A percentile compares a stretch with the other conserved stretches of the same genome.
These are phyloP conservation scores for Brassica carinata DNA, from an alignment of 345 rosid species.

Conservation along the genomic window DNA sequence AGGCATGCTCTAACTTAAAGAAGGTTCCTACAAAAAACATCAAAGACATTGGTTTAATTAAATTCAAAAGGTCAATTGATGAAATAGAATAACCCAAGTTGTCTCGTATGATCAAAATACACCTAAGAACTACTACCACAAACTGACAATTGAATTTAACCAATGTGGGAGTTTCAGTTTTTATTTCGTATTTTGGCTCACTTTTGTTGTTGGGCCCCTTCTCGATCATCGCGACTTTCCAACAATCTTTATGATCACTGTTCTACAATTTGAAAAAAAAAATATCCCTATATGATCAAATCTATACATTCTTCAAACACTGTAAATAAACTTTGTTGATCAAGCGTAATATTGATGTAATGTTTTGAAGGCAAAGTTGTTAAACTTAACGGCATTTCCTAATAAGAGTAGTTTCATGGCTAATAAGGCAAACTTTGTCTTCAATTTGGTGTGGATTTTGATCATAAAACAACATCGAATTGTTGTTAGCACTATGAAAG, in stretches of 20 bases:
- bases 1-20: slow-evolving; percentile 70
- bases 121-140: no score
- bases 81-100: no score
- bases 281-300: no score
- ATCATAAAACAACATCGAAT: slow-evolving; percentile 6
- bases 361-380: no score
- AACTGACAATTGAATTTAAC: no score
- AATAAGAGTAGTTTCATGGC: background rate
- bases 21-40: slow-evolving; percentile 70
- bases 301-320: no score
- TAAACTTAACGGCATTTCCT: slow-evolving; percentile 40
- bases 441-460: background rate
- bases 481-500: background rate
- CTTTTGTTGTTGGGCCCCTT: background rate
- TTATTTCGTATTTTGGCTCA: background rate
- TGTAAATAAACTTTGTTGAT: no score
- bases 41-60: slow-evolving; percentile 54
- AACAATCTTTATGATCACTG: background rate
- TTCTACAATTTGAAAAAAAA: background rate
- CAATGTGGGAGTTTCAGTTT: background rate
- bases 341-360: no score
- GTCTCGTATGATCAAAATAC: no score
- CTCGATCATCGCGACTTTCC: background rate
- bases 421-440: background rate
- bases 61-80: no score